phyloP scores from a whole-genome alignment of 306 rosid genomes.

The Comarum palustre region DNA sequence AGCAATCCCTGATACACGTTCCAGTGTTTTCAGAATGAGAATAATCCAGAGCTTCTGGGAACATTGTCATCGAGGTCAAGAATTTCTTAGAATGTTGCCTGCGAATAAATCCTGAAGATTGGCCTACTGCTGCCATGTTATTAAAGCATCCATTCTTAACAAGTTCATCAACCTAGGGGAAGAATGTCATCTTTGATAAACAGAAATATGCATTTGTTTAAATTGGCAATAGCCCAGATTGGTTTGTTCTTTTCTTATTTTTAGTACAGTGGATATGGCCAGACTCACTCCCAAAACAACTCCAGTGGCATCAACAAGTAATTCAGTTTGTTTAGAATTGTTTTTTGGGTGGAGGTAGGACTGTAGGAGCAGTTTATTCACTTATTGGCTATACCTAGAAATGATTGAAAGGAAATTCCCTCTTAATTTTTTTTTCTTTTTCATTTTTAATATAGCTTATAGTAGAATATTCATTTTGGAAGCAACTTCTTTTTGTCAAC shows the following conservation, averaged over 20 bases:
- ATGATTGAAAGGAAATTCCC: not conserved
- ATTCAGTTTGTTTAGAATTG: not conserved
- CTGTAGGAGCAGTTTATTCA: not conserved
- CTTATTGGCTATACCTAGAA: not conserved
- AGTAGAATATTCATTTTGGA: not conserved
- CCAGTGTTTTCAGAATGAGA: conserved; percentile 22
- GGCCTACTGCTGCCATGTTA: conserved; percentile 63
- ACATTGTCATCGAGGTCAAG: conserved; percentile 71
- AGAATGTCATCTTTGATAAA: not conserved
- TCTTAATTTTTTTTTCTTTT: not conserved
- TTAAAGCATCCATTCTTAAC: conserved; percentile 78
- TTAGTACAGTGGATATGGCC: not conserved
- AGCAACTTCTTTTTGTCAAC: not conserved
- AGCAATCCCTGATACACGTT: too few relatives aligned
- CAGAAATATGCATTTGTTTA: not conserved
- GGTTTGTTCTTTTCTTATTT: not conserved
- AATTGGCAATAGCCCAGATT: not conserved
- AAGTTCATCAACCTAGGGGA: conserved; percentile 10
- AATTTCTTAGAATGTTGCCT: conserved; percentile 80
- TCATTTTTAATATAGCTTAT: not conserved
- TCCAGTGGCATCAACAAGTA: not conserved
- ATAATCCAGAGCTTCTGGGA: conserved; percentile 73
- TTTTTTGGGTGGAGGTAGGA: not conserved
- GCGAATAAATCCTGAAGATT: conserved; percentile 81
- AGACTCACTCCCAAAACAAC: too few relatives aligned